These are phyloP conservation scores for Coemansia sp. DNA, from an alignment of 192 early-diverging fungal genomes.

Conservation along the genomic window DNA sequence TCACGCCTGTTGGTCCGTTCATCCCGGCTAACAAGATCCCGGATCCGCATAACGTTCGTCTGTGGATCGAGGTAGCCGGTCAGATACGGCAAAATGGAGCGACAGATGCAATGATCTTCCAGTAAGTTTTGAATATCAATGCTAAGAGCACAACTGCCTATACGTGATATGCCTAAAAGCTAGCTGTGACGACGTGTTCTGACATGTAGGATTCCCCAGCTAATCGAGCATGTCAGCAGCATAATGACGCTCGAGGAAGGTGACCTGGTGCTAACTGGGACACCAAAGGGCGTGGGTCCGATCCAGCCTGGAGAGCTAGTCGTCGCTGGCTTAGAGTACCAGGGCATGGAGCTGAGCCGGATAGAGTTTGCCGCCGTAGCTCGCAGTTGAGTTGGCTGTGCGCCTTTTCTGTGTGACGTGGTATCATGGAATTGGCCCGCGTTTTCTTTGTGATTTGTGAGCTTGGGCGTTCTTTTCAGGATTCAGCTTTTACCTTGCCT, in stretches of 20 bases:
- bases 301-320: constrained; percentile 79
- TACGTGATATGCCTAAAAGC: not conserved
- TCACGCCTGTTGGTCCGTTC: constrained; percentile 87
- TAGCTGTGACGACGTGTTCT: not conserved
- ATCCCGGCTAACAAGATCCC: constrained; percentile 69
- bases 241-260: constrained; percentile 91
- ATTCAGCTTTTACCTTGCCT: not conserved
- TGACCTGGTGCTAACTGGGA: constrained; percentile 91
- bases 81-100: constrained; percentile 79
- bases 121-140: constrained; percentile 51
- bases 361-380: constrained; percentile 45
- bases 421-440: not conserved
- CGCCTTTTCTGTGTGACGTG: constrained; percentile 10
- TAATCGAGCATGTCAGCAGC: constrained; percentile 79
- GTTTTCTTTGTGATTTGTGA: not conserved
- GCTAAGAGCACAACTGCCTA: not conserved
- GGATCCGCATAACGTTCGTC: constrained; percentile 73
- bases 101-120: constrained; percentile 92
- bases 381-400: constrained; percentile 13
- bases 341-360: constrained; percentile 46
- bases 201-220: constrained; percentile 65
- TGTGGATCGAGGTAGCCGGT: constrained; percentile 81
- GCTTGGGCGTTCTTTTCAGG: not conserved
- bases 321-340: constrained; percentile 66
- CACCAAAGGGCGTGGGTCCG: constrained; percentile 87